These are phyloP conservation scores for Chlorophyllum brunneum DNA, from an alignment of 768 basidiomycete species.

Conservation along the genomic window DNA sequence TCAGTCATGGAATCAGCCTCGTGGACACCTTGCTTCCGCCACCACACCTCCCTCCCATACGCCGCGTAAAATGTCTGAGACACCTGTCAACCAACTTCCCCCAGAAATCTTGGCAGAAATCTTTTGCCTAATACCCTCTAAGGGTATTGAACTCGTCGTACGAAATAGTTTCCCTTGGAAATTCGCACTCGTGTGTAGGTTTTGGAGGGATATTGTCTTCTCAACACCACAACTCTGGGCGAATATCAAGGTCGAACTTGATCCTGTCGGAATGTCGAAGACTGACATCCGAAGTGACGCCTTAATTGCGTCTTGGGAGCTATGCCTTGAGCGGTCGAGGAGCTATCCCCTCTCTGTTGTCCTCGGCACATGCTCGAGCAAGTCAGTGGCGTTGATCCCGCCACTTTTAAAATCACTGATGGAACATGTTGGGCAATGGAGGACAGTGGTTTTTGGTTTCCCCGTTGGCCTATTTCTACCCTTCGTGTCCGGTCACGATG, in stretches of 20 bases:
- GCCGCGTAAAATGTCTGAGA: not conserved
- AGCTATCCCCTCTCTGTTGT: not conserved
- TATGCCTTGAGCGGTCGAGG: slow-evolving; percentile 2
- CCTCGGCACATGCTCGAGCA: not conserved
- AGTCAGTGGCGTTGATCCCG: not conserved
- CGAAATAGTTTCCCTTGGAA: not conserved
- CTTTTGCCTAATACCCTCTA: not conserved
- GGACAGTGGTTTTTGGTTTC: not conserved
- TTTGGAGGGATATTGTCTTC: slow-evolving; percentile 1
- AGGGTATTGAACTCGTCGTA: not conserved
- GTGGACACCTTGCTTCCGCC: not conserved
- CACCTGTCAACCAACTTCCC: not conserved
- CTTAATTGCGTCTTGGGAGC: not conserved
- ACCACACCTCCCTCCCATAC: not conserved
- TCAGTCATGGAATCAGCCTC: too few relatives aligned
- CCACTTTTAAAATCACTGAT: not conserved
- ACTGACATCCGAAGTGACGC: not conserved
- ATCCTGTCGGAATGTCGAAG: not conserved
- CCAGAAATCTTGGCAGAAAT: slow-evolving; percentile 4
- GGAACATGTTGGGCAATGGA: not conserved
- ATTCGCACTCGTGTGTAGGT: not conserved
- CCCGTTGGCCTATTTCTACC: not conserved
- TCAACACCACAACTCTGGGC: slow-evolving; percentile 1
- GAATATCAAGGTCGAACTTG: not conserved
- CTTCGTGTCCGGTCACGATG: not conserved